phyloP scores from a whole-genome alignment of 345 rosid genomes.

The Crucihimalaya himalaica region DNA sequence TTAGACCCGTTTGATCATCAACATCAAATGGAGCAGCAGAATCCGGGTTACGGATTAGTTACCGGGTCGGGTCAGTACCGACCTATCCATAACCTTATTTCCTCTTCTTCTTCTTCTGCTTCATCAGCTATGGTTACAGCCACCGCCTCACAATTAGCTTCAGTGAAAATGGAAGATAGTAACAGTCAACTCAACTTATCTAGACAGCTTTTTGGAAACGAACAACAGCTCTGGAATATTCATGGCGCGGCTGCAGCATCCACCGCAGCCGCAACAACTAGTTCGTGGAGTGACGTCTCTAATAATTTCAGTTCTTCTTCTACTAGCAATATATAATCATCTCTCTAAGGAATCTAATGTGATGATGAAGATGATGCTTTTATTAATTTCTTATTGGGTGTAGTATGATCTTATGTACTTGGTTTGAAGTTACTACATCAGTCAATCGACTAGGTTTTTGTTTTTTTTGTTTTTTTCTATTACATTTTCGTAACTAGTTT shows the following conservation, averaged over 20 bases:
- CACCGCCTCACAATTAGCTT: slow-evolving; percentile 33
- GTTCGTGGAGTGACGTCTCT: slow-evolving; percentile 46
- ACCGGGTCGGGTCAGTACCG: slow-evolving; percentile 39
- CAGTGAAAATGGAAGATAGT: slow-evolving; percentile 46
- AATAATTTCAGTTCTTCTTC: slow-evolving; percentile 45
- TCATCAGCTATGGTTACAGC: slow-evolving; percentile 41
- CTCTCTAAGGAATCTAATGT: slow-evolving; percentile 1
- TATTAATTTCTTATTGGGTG: slow-evolving; percentile 19
- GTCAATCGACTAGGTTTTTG: slow-evolving; percentile 23
- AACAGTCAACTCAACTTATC: slow-evolving; percentile 39
- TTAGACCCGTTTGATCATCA: slow-evolving; percentile 38
- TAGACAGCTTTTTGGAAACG: slow-evolving; percentile 37
- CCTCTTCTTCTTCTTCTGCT: slow-evolving; percentile 38
- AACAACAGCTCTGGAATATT: slow-evolving; percentile 41
- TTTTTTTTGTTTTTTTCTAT: not conserved
- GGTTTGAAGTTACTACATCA: slow-evolving; percentile 24
- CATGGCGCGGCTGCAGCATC: slow-evolving; percentile 30
- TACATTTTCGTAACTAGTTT: slow-evolving; percentile 19
- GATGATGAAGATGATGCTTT: slow-evolving; percentile 22
- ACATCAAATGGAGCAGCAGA: slow-evolving; percentile 38
- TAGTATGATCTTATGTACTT: slow-evolving; percentile 39
- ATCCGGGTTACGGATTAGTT: slow-evolving; percentile 35
- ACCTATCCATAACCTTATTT: slow-evolving; percentile 36
- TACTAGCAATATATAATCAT: slow-evolving; percentile 38
- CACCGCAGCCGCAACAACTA: slow-evolving; percentile 33